Conservation (phyloP, 208 protist genomes). For the Leishmania tarentolae region DNA sequence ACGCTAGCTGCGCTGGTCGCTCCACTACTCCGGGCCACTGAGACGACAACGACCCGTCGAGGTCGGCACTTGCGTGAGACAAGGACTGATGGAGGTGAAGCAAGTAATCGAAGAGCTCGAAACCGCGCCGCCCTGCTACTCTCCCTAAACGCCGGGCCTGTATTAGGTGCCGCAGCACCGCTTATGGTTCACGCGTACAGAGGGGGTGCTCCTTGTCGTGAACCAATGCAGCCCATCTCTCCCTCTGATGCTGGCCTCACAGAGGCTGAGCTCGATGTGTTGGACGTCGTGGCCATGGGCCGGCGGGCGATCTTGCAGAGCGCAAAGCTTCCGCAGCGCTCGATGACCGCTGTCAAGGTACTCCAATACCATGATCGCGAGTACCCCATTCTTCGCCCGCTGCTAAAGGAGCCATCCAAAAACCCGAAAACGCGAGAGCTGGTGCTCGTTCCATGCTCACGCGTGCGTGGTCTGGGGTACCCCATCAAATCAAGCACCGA, state of each 20-base stretch:
- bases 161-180: not conserved
- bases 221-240: not conserved
- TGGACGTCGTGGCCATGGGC: conserved; percentile 17
- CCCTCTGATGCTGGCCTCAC: conserved; percentile 3
- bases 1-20: conserved; percentile 46
- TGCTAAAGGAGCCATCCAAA: conserved; percentile 76
- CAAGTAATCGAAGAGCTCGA: conserved; percentile 3
- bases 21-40: conserved; percentile 32
- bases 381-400: conserved; percentile 73
- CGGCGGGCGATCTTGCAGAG: conserved; percentile 36
- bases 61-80: not conserved
- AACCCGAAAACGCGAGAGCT: conserved; percentile 69
- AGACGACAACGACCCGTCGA: not conserved
- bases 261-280: conserved; percentile 13
- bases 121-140: conserved; percentile 13
- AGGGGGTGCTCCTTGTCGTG: not conserved
- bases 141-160: conserved; percentile 9
- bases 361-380: conserved; percentile 78
- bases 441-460: conserved; percentile 44
- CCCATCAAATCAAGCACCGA: conserved; percentile 31
- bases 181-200: conserved; percentile 26
- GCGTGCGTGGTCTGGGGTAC: conserved; percentile 27
- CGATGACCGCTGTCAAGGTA: conserved; percentile 74
- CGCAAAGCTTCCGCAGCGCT: conserved; percentile 41
- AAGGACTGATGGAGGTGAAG: not conserved